Percentiles rank a stretch among this genome's conserved stretches.
These are phyloP conservation scores for Colletotrichum sp. DNA, from an alignment of 2,329 filamentous ascomycete species.

Conservation along the genomic window DNA sequence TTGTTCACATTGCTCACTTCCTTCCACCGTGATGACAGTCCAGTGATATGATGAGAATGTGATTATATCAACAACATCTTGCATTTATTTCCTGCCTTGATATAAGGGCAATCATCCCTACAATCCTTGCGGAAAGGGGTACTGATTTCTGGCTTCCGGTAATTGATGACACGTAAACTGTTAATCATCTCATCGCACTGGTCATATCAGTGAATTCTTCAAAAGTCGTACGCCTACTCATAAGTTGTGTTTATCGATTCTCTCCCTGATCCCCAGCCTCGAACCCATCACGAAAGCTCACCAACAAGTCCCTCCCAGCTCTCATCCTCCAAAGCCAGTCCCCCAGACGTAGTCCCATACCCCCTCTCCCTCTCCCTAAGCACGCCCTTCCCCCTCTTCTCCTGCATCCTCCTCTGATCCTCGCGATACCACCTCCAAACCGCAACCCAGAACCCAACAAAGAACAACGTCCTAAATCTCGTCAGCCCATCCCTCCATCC, in stretches of 20 bases:
- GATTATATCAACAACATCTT: too few species aligned
- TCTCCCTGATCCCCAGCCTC: neutral
- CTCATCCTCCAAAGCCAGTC: slow-evolving; percentile 1
- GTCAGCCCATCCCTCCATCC: neutral
- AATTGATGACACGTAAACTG: too few species aligned
- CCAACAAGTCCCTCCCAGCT: neutral
- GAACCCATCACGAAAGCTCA: neutral
- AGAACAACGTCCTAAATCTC: neutral
- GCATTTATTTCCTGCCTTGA: too few species aligned
- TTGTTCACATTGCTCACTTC: too few species aligned
- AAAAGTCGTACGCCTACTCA: neutral
- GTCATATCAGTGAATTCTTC: neutral
- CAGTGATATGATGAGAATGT: too few species aligned
- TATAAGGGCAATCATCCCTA: too few species aligned
- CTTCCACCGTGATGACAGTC: too few species aligned
- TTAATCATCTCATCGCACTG: neutral
- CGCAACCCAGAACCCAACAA: slow-evolving; percentile 13
- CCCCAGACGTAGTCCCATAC: slow-evolving; percentile 12
- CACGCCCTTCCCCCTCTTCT: neutral
- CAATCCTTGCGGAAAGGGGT: too few species aligned
- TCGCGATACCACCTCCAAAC: neutral
- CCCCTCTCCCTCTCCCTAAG: neutral
- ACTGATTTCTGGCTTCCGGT: too few species aligned
- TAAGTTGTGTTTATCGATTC: too few species aligned
- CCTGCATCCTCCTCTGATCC: neutral